These are phyloP conservation scores for Cercospora beticola DNA, from an alignment of 2,329 filamentous ascomycete species.

Conservation along the genomic window DNA sequence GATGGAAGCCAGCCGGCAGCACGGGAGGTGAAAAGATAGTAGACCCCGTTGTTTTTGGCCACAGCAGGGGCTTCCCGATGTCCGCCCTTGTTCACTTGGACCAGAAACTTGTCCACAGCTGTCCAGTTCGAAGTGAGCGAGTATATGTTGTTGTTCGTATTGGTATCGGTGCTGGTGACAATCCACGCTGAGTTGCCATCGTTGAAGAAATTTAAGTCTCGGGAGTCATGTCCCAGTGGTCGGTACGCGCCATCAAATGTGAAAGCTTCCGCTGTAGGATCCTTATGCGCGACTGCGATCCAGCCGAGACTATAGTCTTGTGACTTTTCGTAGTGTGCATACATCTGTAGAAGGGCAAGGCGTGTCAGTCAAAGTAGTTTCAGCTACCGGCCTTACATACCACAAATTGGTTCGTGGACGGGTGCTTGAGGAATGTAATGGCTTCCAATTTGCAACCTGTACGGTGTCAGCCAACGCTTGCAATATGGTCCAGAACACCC, in stretches of 20 bases:
- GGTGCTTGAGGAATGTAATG: slow-evolving; percentile 19
- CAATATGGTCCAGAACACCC: not conserved
- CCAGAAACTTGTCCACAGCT: slow-evolving; percentile 16
- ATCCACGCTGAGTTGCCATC: slow-evolving; percentile 23
- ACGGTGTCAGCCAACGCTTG: not conserved
- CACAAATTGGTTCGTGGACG: slow-evolving; percentile 18
- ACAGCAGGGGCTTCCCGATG: slow-evolving; percentile 26
- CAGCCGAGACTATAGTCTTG: slow-evolving; percentile 25
- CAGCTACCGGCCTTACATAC: not conserved
- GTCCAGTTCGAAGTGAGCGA: slow-evolving; percentile 25
- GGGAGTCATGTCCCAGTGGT: slow-evolving; percentile 25
- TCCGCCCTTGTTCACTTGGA: slow-evolving; percentile 19
- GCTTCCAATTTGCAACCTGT: slow-evolving; percentile 25
- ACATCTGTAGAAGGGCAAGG: slow-evolving; percentile 18
- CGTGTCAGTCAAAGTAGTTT: not conserved
- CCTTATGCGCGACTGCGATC: slow-evolving; percentile 26
- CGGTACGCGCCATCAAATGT: slow-evolving; percentile 25
- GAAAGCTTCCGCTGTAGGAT: slow-evolving; percentile 15
- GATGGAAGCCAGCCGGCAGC: slow-evolving; percentile 29
- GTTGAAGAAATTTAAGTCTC: slow-evolving; percentile 28
- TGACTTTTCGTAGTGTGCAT: slow-evolving; percentile 25
- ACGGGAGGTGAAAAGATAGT: slow-evolving; percentile 27
- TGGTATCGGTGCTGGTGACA: slow-evolving; percentile 24
- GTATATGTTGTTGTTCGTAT: slow-evolving; percentile 29
- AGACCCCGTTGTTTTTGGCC: slow-evolving; percentile 18